Evolutionary conservation across 352 stramenopile species (phyloP).

Genomic region (Pythium phragmiticola): DNA sequence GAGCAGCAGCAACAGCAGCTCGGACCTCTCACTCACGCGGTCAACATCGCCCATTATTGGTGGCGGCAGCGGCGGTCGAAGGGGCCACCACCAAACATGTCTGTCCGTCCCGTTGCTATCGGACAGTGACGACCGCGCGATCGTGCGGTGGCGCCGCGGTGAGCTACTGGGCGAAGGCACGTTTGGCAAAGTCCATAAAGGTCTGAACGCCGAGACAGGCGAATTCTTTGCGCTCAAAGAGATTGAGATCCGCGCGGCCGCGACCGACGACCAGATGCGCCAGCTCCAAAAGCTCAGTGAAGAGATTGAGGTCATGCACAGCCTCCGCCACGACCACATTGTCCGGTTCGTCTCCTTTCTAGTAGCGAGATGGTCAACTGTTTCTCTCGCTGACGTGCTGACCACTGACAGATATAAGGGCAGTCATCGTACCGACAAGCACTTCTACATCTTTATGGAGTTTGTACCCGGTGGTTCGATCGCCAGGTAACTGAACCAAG

Average conservation of each 20-base stretch:
- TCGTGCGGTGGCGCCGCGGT: conserved; percentile 90
- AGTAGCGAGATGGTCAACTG: background rate
- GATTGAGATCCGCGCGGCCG: conserved; percentile 75
- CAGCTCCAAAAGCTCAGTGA: conserved; percentile 78
- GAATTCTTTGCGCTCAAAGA: conserved; percentile 90
- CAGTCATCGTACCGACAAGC: conserved; percentile 66
- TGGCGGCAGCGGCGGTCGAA: conserved; percentile 13
- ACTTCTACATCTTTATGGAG: conserved; percentile 97
- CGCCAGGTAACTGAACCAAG: conserved; percentile 40
- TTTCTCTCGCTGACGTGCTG: background rate
- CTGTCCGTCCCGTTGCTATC: conserved; percentile 8
- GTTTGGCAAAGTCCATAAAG: conserved; percentile 95
- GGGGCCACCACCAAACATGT: background rate
- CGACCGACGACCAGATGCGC: conserved; percentile 48
- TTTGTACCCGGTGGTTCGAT: conserved; percentile 94
- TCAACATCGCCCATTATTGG: conserved; percentile 55
- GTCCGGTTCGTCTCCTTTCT: conserved; percentile 71
- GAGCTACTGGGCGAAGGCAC: conserved; percentile 94
- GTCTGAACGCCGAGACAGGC: conserved; percentile 92
- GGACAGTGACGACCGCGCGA: conserved; percentile 29
- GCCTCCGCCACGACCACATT: conserved; percentile 94
- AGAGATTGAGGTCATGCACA: conserved; percentile 95
- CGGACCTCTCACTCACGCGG: conserved; percentile 40
- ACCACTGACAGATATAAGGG: conserved; percentile 62
- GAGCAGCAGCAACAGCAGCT: background rate